A percentile compares a stretch with the other conserved stretches of the same genome.
Conservation (phyloP, 495 filamentous ascomycete genomes). For the Terfezia boudieri region DNA sequence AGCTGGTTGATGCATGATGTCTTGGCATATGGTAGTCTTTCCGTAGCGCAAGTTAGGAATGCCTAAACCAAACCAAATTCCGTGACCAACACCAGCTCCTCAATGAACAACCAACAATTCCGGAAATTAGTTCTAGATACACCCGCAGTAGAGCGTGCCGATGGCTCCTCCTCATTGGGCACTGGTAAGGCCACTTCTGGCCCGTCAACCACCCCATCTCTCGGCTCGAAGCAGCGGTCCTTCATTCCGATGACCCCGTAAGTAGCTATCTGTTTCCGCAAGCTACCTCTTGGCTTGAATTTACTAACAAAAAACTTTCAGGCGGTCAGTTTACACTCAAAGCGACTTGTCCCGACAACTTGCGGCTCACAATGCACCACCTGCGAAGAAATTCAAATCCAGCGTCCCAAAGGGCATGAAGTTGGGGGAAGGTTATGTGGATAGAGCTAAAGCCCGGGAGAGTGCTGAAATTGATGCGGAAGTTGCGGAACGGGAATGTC, state of each 20-base stretch:
- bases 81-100: constrained; percentile 1
- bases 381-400: constrained; percentile 48
- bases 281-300: too few species aligned
- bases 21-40: too few species aligned
- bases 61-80: too few species aligned
- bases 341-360: constrained; percentile 70
- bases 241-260: constrained; percentile 80
- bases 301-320: constrained; percentile 13
- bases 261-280: constrained; percentile 5
- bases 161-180: constrained; percentile 14
- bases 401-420: constrained; percentile 67
- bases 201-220: constrained; percentile 18
- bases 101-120: constrained; percentile 94
- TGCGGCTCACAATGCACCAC: constrained; percentile 44
- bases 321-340: constrained; percentile 39
- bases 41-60: too few species aligned
- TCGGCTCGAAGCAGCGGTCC: constrained; percentile 45
- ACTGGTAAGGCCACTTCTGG: constrained; percentile 19
- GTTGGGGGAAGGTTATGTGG: constrained; percentile 57
- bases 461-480: constrained; percentile 25
- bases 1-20: too few species aligned
- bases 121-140: constrained; percentile 53
- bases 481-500: constrained; percentile 36
- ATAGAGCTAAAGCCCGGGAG: constrained; percentile 44
- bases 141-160: constrained; percentile 15